Base-by-base conservation (phyloP, 805 yeast species). In the Brettanomyces bruxellensis region DNA sequence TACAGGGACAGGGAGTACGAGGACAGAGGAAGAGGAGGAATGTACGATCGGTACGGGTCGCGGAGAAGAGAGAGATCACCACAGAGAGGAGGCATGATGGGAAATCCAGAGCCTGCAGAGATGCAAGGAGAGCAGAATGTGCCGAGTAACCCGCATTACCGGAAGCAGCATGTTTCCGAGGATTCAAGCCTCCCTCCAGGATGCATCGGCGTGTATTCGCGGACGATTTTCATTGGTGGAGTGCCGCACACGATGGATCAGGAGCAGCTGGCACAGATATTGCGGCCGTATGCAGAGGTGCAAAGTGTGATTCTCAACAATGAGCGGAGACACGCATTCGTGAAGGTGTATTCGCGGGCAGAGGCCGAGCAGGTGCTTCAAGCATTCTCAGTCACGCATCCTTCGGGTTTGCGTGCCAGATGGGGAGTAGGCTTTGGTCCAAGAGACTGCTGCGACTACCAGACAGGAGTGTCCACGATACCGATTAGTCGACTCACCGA, bases 371-470 rank as follows among this genome's bases (percentile, higher is more conserved):
- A 72, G 50, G 89, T 89, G 12, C 75, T 88, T 48, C 71, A 76
- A 38, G 76, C 80, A 38, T 88, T 90, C 68, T 75, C 74, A 30
- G 64, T 65, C 38, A 79, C 79, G 58, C 83, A 80, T 62, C 79
- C 81, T 54, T 82, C 81, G 51, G 62, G 68, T 34, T 70, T 93
- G 55, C 78, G 98, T 66, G 86, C 95, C 4, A 77, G 96, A 61
- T 93, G 99, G 99, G 99, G 98, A 54, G 98, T 93, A 51, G 99
- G 99, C 1, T 93, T 86, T 60, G 99, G 99, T 4, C 99, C 99
- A 46, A 80, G 99, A 70, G 98, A 93, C 64, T 91, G 98, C 70
- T 87, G 96, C 64, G 95, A 93, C 66, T 93, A 93, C 66, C 90
- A 83, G 59, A 83, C 83, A 48, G 99, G 99, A 51, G 74, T 83